phyloP scores from a whole-genome alignment of 129 eudicot species.

The Sambucus nigra region DNA sequence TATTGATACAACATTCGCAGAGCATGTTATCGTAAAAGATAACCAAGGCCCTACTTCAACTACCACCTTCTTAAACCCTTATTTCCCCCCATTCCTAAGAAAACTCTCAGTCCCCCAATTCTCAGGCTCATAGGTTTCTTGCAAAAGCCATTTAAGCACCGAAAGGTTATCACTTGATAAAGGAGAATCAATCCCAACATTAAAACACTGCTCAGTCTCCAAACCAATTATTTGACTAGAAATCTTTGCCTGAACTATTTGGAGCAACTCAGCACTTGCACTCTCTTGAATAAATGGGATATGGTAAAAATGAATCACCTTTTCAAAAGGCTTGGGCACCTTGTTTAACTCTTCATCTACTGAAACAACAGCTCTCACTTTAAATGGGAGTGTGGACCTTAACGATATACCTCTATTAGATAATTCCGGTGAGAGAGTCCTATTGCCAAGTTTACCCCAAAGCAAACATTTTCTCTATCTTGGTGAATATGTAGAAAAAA shows the following conservation, averaged over 20 bases:
- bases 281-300: conserved; percentile 73
- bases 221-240: conserved; percentile 62
- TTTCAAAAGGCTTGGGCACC: conserved; percentile 5
- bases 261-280: conserved; percentile 58
- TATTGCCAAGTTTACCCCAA: conserved; percentile 18
- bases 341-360: conserved; percentile 12
- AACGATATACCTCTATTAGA: conserved; percentile 4
- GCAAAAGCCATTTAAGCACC: conserved; percentile 72
- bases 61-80: conserved; percentile 26
- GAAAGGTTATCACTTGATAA: conserved; percentile 52
- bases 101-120: conserved; percentile 66
- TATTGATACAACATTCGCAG: conserved; percentile 84
- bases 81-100: conserved; percentile 34
- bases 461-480: conserved; percentile 21
- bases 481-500: conserved; percentile 22
- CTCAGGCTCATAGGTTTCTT: conserved; percentile 79
- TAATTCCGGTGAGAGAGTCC: conserved; percentile 2
- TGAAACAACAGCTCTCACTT: conserved; percentile 24
- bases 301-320: conserved; percentile 64
- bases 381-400: background rate
- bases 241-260: conserved; percentile 51
- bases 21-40: conserved; percentile 93
- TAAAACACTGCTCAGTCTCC: conserved; percentile 82
- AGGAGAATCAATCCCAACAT: conserved; percentile 46
- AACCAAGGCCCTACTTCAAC: conserved; percentile 89